These are phyloP conservation scores for Leccinum uliginosum DNA, from an alignment of 768 basidiomycete species.

Conservation along the genomic window DNA sequence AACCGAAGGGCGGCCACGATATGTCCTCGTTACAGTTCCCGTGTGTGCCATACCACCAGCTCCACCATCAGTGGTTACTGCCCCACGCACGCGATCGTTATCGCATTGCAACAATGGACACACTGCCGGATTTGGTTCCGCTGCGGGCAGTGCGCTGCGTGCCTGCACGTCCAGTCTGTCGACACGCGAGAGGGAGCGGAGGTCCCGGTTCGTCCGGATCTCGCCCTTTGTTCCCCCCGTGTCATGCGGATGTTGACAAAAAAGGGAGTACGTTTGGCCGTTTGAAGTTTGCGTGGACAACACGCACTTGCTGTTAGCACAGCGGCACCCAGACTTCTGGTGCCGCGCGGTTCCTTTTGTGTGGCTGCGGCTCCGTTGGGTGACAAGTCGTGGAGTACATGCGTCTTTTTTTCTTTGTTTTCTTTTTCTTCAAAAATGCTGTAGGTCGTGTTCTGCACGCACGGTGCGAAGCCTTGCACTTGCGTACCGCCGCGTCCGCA, in stretches of 20 bases:
- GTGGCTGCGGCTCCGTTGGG: constrained; percentile 45
- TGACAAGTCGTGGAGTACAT: constrained; percentile 55
- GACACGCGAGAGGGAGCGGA: not conserved
- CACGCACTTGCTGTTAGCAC: constrained; percentile 46
- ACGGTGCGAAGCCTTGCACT: constrained; percentile 5
- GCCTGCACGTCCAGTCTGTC: not conserved
- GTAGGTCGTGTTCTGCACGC: constrained; percentile 5
- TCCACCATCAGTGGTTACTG: constrained; percentile 11
- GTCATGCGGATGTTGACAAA: not conserved
- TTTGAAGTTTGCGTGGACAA: constrained; percentile 52
- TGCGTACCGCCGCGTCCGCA: not conserved
- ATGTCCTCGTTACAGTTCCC: constrained; percentile 9
- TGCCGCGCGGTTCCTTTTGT: constrained; percentile 55
- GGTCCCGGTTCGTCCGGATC: constrained; percentile 60
- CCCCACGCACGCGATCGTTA: constrained; percentile 11
- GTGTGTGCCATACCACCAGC: constrained; percentile 5
- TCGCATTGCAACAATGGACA: constrained; percentile 14
- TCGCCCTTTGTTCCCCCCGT: constrained; percentile 62
- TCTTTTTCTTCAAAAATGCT: not conserved
- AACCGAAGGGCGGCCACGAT: not conserved
- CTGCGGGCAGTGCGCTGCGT: constrained; percentile 18
- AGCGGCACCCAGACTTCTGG: constrained; percentile 22
- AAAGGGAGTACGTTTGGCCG: constrained; percentile 20
- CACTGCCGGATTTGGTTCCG: constrained; percentile 22
- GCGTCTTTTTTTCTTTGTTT: constrained; percentile 9